Evolutionary conservation across 176 grass and related monocot species (phyloP), one percentile per base, ranked within the genome.

Genomic region (Leersia perrieri): DNA sequence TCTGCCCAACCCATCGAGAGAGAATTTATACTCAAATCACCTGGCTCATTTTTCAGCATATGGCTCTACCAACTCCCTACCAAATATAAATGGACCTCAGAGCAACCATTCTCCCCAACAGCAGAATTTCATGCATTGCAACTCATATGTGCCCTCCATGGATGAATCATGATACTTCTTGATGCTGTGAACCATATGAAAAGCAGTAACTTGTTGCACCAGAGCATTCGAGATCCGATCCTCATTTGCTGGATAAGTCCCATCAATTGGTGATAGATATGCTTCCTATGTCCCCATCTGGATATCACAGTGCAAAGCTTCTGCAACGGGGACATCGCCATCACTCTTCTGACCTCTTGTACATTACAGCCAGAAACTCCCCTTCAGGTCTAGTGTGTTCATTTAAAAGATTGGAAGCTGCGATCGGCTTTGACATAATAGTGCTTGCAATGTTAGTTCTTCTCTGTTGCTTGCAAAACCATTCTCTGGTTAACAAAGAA

Each of bases 141-240:
- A 60, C 34, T 79, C 47, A 1, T 68, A 63, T 15, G 84, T 76
- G 25, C 29, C 63, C 20, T 44, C 73, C 30, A 85, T 87, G 89
- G 89, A 83, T 89, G 76, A 84, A 85, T 33, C 70, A 60, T 63
- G 61, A 79, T 82, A 57, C 28, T 41, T 58, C 45, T 18, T 89
- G 58, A 49, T 42, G 34, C 1, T 77, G 70, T 26, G 51, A 80
- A 78, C 32, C 61, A 25, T 77, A 55, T 49, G 73, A 88, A 88
- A 55, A 31, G 10, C 77, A 30, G n/a, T 15, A 78, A 40, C 39
- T 49, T 60, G 27, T 31, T 45, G 5, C 6, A 47, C 72, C 40
- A 12, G 69, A 83, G 5, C 55, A 22, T 57, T 64, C 65, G 30
- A 36, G 60, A 28, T 76, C 32, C 34, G 53, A 65, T 66, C 41